Base-by-base conservation (phyloP, 169 alveolate genomes). In the Cystoisospora suis region DNA sequence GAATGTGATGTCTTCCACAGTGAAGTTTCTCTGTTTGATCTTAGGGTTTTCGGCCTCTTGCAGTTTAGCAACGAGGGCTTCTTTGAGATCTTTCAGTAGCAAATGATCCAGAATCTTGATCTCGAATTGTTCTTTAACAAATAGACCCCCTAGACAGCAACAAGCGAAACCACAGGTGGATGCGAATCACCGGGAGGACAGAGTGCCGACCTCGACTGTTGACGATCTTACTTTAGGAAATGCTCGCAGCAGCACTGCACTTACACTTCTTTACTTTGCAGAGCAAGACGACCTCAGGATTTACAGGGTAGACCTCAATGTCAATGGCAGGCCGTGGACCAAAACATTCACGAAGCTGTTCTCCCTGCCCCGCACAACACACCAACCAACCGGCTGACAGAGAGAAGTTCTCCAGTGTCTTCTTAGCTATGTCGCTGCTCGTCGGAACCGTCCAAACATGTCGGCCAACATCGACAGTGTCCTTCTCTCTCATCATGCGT, bases 281-380 rank as follows among this genome's bases (percentile, higher is more conserved):
- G 81, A 75, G 65, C 29, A 86, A 72, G 45, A 34, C 29, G 20
- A 86, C 53, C 27, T 38, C 61, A 5, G 75, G 83, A 49, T 69
- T 12, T 29, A 59, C 53, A 0, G 72, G 38, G 32, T 44, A 86
- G 56, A 56, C 90, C 12, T 86, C 90, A 0, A 86, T 32, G n/a
- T 86, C 90, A n/a, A 86, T 44, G 32, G 53, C 36, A 6, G 49
- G 34, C 36, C 59, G 75, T 1, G 90, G 15, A 1, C 90, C 90
- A 40, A 86, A 44, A 44, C 59, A 42, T 9, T 75, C 83, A n/a
- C 49, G 81, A 5, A 86, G 45, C 42, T 86, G 75, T 29, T 32
- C 5, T 0, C 90, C 90, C 90, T 86, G 85, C 12, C 79, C 15
- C n/a, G n/a, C n/a, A n/a, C n/a, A n/a, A n/a, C n/a, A n/a, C n/a